These are phyloP conservation scores for Eucalyptus rudis DNA, from an alignment of 345 rosid species.

Conservation along the genomic window DNA sequence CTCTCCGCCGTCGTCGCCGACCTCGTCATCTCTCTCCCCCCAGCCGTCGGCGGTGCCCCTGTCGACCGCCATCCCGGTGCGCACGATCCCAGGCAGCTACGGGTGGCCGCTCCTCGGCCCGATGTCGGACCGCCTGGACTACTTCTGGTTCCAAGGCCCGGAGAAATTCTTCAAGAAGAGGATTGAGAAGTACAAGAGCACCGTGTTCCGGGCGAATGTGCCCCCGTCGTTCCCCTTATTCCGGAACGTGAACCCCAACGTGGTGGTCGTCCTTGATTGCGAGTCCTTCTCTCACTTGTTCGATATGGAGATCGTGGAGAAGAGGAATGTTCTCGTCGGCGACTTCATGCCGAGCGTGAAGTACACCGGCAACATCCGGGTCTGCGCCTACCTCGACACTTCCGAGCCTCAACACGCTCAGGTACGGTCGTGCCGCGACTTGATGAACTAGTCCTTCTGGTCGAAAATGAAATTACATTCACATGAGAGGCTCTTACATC, in stretches of 20 bases:
- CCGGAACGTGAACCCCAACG: conserved; percentile 56
- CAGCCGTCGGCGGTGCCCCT: background rate
- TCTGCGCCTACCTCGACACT: conserved; percentile 61
- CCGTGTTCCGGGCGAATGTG: conserved; percentile 77
- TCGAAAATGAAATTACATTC: background rate
- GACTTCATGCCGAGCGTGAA: conserved; percentile 60
- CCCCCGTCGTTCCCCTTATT: conserved; percentile 76
- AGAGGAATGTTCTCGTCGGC: conserved; percentile 53
- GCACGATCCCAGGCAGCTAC: conserved; percentile 65
- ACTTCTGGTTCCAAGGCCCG: conserved; percentile 95
- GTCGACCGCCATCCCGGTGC: conserved; percentile 32
- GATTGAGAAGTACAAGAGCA: conserved; percentile 57
- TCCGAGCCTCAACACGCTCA: conserved; percentile 56
- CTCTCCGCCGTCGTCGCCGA: conserved; percentile 5
- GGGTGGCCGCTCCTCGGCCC: conserved; percentile 89
- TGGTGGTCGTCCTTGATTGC: conserved; percentile 62
- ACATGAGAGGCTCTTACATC: background rate
- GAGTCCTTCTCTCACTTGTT: conserved; percentile 73
- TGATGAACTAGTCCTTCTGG: background rate
- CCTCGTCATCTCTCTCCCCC: conserved; percentile 2
- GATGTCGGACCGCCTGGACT: conserved; percentile 67
- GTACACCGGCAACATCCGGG: conserved; percentile 53
- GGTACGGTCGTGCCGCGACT: conserved; percentile 13
- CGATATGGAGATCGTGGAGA: conserved; percentile 78
- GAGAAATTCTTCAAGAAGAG: conserved; percentile 62